phyloP scores from a whole-genome alignment of 768 basidiomycete genomes.

The Amanita thiersii region DNA sequence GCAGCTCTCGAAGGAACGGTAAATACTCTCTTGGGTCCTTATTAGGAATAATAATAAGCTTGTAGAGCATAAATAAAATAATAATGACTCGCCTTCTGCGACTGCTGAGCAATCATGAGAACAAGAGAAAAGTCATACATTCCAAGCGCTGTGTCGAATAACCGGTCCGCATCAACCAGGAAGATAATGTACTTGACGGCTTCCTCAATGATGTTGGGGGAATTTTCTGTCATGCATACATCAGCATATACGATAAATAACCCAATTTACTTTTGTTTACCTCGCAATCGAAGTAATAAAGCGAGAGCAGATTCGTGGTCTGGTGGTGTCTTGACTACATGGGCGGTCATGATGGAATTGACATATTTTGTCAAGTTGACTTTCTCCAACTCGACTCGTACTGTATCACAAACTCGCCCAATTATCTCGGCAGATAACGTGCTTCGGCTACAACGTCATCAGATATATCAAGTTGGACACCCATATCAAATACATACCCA shows the following conservation, averaged over 20 bases:
- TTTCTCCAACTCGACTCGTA: conserved; percentile 65
- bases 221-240: conserved; percentile 28
- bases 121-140: conserved; percentile 99
- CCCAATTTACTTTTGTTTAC: conserved; percentile 26
- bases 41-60: conserved; percentile 9
- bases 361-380: conserved; percentile 73
- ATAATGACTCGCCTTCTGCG: conserved; percentile 68
- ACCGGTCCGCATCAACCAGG: conserved; percentile 82
- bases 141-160: conserved; percentile 93
- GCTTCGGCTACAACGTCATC: conserved; percentile 40
- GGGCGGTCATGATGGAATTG: conserved; percentile 86
- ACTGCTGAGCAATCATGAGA: conserved; percentile 92
- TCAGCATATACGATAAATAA: conserved; percentile 11
- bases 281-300: conserved; percentile 69
- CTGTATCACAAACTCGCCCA: conserved; percentile 64
- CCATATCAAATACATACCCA: conserved; percentile 42
- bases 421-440: conserved; percentile 50
- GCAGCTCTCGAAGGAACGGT: conserved; percentile 89
- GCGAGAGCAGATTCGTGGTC: conserved; percentile 83
- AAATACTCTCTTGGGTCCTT: conserved; percentile 98
- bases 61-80: conserved; percentile 1
- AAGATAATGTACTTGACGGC: conserved; percentile 99
- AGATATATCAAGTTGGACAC: conserved; percentile 6
- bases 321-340: conserved; percentile 86
- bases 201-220: conserved; percentile 81